Conservation (phyloP, 495 filamentous ascomycete species). For the Penicillium chermesinum region DNA sequence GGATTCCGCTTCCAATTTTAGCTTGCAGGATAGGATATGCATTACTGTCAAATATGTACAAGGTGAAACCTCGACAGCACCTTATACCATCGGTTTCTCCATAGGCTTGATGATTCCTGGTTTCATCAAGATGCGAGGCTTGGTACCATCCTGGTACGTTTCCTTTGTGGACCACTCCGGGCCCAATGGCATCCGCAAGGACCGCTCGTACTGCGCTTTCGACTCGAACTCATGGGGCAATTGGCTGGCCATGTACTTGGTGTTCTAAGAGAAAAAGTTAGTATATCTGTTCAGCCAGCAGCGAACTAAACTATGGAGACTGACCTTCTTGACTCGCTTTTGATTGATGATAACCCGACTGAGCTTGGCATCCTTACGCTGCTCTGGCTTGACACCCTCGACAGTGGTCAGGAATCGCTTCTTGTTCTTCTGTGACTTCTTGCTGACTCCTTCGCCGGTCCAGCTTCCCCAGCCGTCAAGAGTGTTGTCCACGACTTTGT, state of each 20-base stretch:
- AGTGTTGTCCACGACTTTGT: constrained; percentile 77
- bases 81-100: constrained; percentile 64
- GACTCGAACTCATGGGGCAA: constrained; percentile 87
- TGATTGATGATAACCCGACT: constrained; percentile 87
- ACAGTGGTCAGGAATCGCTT: constrained; percentile 62
- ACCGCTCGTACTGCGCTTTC: constrained; percentile 83
- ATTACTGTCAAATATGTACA: constrained; percentile 1
- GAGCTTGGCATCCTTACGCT: constrained; percentile 76
- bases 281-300: background rate
- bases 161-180: constrained; percentile 94
- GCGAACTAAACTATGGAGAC: constrained; percentile 13
- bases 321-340: constrained; percentile 84
- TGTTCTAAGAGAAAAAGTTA: constrained; percentile 56
- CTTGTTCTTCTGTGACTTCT: constrained; percentile 55
- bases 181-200: constrained; percentile 78
- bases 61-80: background rate
- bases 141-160: constrained; percentile 82
- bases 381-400: constrained; percentile 69
- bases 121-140: constrained; percentile 88
- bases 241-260: constrained; percentile 74
- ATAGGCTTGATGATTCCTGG: constrained; percentile 88
- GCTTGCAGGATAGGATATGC: constrained; percentile 4
- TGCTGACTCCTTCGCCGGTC: constrained; percentile 74
- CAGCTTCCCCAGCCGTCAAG: constrained; percentile 91
- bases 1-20: too few relatives aligned